phyloP scores from a whole-genome alignment of 2,329 filamentous ascomycete genomes.

The Trichoderma semiorbis region DNA sequence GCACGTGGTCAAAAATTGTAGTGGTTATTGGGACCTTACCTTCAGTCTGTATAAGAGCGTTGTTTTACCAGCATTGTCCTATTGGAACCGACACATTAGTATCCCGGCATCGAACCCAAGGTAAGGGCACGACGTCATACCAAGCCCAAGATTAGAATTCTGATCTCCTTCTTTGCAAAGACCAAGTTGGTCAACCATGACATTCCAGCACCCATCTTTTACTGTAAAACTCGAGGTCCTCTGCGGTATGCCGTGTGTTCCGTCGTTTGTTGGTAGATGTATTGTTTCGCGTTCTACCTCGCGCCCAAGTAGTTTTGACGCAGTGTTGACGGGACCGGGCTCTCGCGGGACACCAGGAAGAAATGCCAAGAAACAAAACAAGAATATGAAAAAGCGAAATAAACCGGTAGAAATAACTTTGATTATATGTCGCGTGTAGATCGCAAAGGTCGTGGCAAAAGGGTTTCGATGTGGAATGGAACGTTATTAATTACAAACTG shows the following conservation, averaged over 20 bases:
- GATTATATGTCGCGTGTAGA: background rate
- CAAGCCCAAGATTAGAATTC: constrained; percentile 90
- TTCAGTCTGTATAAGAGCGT: constrained; percentile 94
- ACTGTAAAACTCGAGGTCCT: background rate
- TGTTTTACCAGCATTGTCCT: constrained; percentile 99
- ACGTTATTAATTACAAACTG: constrained; percentile 26
- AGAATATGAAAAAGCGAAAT: background rate
- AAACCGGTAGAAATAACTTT: background rate
- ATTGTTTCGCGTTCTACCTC: background rate
- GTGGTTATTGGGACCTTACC: constrained; percentile 45
- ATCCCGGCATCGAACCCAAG: background rate
- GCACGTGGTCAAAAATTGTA: background rate
- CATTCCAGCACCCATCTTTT: constrained; percentile 60
- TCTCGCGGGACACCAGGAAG: background rate
- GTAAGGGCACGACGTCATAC: constrained; percentile 50
- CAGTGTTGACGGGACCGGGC: background rate
- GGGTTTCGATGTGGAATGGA: constrained; percentile 19
- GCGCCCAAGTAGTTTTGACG: background rate
- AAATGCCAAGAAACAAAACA: background rate
- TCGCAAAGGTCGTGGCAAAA: constrained; percentile 20
- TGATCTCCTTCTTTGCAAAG: constrained; percentile 95
- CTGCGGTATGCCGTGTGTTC: background rate
- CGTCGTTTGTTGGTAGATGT: background rate
- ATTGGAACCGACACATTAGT: constrained; percentile 37
- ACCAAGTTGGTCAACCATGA: constrained; percentile 70